Evolutionary conservation across 2,329 filamentous ascomycete species (phyloP), one percentile per base, ranked within the genome.

Genomic region (Alternaria triticimaculans): DNA sequence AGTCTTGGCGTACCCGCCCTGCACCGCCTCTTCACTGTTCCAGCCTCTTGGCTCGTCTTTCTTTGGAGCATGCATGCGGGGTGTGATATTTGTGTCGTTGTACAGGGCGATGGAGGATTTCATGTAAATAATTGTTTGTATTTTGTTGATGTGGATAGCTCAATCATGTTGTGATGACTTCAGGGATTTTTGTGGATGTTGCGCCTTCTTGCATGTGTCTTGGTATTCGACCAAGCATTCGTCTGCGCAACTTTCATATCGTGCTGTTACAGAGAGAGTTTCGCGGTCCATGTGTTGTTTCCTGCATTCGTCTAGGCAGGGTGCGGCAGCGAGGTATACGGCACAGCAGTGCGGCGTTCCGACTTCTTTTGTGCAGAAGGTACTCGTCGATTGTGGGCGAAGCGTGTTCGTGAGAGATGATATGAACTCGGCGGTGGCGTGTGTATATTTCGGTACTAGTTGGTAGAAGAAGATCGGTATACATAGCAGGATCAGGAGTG

Each of bases 391-490:
- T 12, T 28, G 37, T 18, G 14, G 21, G 11, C 23, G 28, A 8
- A 44, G 20, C 14, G 28, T 18, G 30, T 43, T 20, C n/a, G 44
- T 23, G 15, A 62, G 10, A 8, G 44, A 41, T 11, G 26, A 37
- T 28, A 51, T n/a, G 12, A 60, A 18, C 3, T 12, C n/a, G 28
- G 56, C 50, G 15, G 51, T 46, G 6, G 45, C 26, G 12, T 18
- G 12, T 5, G 56, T 60, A n/a, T 55, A 58, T 14, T 25, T 45
- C 2, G 61, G 63, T 3, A 63, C 25, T 21, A 66, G 51, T 10
- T 63, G 60, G 43, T 65, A 65, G 55, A 65, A 50, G 41, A 65
- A 56, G 26, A 65, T 23, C n/a, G 61, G 60, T 37, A 63, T 46
- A 18, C 63, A 63, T 9, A 55, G 26, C 28, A 53, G 33, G 41